phyloP scores from a whole-genome alignment of 106 monocot genomes.

The Dioscorea dumetorum region DNA sequence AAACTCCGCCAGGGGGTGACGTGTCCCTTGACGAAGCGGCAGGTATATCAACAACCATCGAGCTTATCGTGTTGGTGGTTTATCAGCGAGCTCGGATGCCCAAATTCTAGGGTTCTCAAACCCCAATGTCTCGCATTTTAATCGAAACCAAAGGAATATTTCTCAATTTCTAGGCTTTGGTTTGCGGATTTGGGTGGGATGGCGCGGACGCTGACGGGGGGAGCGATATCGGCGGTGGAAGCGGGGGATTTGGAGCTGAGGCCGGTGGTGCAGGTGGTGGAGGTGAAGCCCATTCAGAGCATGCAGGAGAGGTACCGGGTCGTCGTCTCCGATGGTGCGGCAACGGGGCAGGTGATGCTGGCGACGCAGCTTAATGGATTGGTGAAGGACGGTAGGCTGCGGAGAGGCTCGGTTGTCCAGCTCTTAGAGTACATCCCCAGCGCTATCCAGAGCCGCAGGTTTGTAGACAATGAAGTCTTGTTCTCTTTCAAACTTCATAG shows the following conservation, averaged over 20 bases:
- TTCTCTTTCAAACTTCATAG: neutral
- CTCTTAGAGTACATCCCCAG: slow-evolving; percentile 78
- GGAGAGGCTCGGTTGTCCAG: slow-evolving; percentile 69
- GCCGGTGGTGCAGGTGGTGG: slow-evolving; percentile 78
- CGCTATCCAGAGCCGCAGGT: slow-evolving; percentile 57
- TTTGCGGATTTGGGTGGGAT: too few species aligned
- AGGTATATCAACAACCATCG: too few species aligned
- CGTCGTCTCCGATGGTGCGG: slow-evolving; percentile 65
- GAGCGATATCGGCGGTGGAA: slow-evolving; percentile 52
- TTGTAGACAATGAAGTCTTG: neutral
- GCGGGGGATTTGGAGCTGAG: slow-evolving; percentile 67
- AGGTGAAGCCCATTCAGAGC: slow-evolving; percentile 30
- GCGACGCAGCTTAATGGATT: slow-evolving; percentile 59
- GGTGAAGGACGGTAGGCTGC: slow-evolving; percentile 34
- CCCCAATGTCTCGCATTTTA: too few species aligned
- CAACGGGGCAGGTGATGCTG: slow-evolving; percentile 54
- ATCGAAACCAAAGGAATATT: too few species aligned
- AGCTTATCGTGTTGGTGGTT: too few species aligned
- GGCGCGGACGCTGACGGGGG: slow-evolving; percentile 53
- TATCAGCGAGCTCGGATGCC: too few species aligned
- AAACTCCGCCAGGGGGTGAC: too few species aligned
- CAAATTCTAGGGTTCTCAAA: too few species aligned
- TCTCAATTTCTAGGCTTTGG: too few species aligned
- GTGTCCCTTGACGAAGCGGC: too few species aligned
- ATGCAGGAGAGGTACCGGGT: slow-evolving; percentile 59